Percentiles rank a stretch among this genome's conserved stretches.
Conservation (phyloP, 805 yeast species). For the Wickerhamiella alocasiicola region DNA sequence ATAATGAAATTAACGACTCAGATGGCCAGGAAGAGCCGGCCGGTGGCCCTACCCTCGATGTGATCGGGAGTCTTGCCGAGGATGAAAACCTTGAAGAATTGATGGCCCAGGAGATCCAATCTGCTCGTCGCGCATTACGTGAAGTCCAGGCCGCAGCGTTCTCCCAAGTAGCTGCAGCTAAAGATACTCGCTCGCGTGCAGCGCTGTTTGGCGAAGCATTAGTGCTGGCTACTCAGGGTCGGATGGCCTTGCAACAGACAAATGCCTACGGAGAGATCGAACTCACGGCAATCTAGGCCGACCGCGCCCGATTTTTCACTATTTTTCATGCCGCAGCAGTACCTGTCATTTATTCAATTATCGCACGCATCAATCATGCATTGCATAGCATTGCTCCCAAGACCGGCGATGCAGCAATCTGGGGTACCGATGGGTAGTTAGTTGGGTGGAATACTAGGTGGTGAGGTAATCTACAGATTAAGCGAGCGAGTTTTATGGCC, state of each 20-base stretch:
- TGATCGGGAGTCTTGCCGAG: constrained; percentile 4
- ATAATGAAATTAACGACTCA: neutral
- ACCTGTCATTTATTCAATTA: too few relatives aligned
- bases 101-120: constrained; percentile 10
- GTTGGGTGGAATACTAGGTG: too few relatives aligned
- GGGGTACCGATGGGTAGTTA: too few relatives aligned
- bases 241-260: neutral
- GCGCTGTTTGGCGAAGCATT: constrained; percentile 6
- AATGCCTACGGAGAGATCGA: constrained; percentile 5
- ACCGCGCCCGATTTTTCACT: too few relatives aligned
- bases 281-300: neutral
- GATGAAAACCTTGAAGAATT: constrained; percentile 6
- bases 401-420: too few relatives aligned
- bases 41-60: neutral
- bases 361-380: neutral
- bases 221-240: constrained; percentile 6
- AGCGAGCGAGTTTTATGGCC: too few relatives aligned
- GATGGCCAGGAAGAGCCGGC: neutral
- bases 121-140: constrained; percentile 3
- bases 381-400: constrained; percentile 3
- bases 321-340: too few relatives aligned
- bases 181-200: constrained; percentile 2
- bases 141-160: neutral
- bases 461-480: too few relatives aligned
- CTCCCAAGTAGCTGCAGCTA: neutral